Conservation (phyloP, 148 eudicot genomes). For the Pharnaceum exiguum region DNA sequence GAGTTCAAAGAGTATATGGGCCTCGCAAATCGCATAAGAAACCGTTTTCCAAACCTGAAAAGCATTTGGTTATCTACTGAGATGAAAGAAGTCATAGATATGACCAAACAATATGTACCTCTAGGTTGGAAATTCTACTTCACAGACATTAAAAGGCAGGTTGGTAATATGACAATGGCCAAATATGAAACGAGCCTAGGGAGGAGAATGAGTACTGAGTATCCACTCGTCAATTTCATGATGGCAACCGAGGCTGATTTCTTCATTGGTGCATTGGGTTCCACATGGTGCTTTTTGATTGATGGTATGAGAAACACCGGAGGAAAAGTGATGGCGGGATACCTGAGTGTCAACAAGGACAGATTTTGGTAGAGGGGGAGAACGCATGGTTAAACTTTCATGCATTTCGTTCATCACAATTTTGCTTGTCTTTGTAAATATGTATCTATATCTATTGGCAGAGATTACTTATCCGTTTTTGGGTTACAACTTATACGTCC, state of each 20-base stretch:
- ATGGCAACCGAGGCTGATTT: constrained; percentile 89
- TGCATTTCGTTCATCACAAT: no score
- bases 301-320: constrained; percentile 97
- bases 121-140: constrained; percentile 72
- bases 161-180: constrained; percentile 76
- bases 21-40: constrained; percentile 57
- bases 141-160: constrained; percentile 67
- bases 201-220: constrained; percentile 79
- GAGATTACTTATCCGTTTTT: no score
- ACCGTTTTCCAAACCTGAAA: constrained; percentile 59
- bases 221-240: constrained; percentile 90
- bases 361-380: constrained; percentile 69
- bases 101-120: constrained; percentile 34
- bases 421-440: no score
- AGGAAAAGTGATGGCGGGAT: constrained; percentile 94
- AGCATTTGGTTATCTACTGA: constrained; percentile 91
- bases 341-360: constrained; percentile 90
- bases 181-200: constrained; percentile 88
- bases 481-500: no score
- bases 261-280: constrained; percentile 90
- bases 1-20: constrained; percentile 78
- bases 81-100: constrained; percentile 84
- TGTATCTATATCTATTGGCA: no score
- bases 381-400: no score
- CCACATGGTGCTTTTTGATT: constrained; percentile 88